Base-by-base conservation (phyloP, 139 green algal species). In the Closterium sp. region DNA sequence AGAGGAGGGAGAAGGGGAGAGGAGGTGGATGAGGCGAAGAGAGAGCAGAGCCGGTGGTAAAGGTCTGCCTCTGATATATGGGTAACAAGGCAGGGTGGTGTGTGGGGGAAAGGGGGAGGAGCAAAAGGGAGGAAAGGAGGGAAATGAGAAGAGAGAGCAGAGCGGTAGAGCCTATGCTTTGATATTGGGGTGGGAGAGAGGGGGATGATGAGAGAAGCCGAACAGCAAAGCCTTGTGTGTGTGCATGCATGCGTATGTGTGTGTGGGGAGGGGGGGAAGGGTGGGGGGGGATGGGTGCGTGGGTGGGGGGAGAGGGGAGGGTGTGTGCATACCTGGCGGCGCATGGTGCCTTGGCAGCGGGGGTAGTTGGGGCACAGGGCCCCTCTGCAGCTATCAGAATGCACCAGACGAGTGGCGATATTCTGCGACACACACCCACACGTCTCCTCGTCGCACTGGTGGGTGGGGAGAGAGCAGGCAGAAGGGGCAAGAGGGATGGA, bases 361-460 rank as follows among this genome's bases (percentile, higher is more conserved):
- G 92, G 92, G 90, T 92, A 94, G 62, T 91, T 94, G 29, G 89
- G 89, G 70, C 92, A 94, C 32, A 94, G 31, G 13, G 32, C 17
- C 13, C 92, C 92, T 45, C 32, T 28, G 24, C 4, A 19, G n/a
- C 38, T 17, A 84, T 91, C 92, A 50, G 62, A 79, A 5, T 79
- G 13, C 62, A 93, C 21, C 10, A 94, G 62, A 9, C 91, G 92
- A 9, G 92, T 22, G 21, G 86, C 73, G 24, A 91, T 24, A 50
- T 94, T 95, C n/a, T 92, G 42, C 1, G 91, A 92, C 24, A 38
- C 70, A 31, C 38, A 85, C 17, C 91, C 92, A 86, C 92, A 94
- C 70, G 94, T 79, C 32, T 95, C 90, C 42, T 95, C 92, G 5
- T 94, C 85, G 90, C 92, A 94, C 91, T 93, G 87, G 84, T 79